phyloP scores from a whole-genome alignment of 495 filamentous ascomycete genomes.

The Penicillium waksmanii region DNA sequence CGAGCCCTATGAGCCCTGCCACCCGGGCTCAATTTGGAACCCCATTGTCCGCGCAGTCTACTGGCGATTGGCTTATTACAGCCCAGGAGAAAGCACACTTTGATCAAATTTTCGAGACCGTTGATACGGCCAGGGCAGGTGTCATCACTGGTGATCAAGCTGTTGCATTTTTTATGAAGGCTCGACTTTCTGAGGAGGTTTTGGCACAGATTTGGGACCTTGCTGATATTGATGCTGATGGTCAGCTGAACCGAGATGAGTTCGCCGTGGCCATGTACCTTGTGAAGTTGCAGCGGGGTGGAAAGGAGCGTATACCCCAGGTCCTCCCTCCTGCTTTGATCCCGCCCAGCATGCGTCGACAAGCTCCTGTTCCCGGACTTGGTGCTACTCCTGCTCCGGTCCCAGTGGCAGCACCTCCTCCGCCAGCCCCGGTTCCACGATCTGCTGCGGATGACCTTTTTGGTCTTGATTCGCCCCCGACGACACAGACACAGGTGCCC shows the following conservation, averaged over 20 bases:
- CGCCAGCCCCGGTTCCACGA: constrained; percentile 50
- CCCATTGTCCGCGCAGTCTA: constrained; percentile 61
- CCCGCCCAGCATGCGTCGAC: constrained; percentile 85
- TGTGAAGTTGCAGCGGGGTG: constrained; percentile 82
- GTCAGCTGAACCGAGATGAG: constrained; percentile 81
- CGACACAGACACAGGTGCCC: constrained; percentile 62
- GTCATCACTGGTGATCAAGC: constrained; percentile 92
- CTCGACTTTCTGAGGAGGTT: constrained; percentile 83
- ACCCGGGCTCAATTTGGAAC: constrained; percentile 56
- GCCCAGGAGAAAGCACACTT: constrained; percentile 84
- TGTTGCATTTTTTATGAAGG: constrained; percentile 92
- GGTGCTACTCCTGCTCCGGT: constrained; percentile 29
- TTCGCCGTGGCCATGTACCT: constrained; percentile 99
- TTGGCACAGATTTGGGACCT: constrained; percentile 98
- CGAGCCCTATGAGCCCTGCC: constrained; percentile 64
- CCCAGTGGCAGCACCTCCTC: constrained; percentile 53
- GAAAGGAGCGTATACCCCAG: constrained; percentile 70
- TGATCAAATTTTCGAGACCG: constrained; percentile 77
- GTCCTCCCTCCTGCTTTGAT: constrained; percentile 78
- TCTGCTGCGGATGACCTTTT: constrained; percentile 92
- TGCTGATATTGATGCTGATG: constrained; percentile 89
- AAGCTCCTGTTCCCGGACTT: constrained; percentile 38
- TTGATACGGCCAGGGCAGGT: constrained; percentile 79
- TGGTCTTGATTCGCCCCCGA: constrained; percentile 71
- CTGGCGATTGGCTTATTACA: constrained; percentile 82